phyloP scores from a whole-genome alignment of 352 stramenopile species.

The Phytophthora quininea region DNA sequence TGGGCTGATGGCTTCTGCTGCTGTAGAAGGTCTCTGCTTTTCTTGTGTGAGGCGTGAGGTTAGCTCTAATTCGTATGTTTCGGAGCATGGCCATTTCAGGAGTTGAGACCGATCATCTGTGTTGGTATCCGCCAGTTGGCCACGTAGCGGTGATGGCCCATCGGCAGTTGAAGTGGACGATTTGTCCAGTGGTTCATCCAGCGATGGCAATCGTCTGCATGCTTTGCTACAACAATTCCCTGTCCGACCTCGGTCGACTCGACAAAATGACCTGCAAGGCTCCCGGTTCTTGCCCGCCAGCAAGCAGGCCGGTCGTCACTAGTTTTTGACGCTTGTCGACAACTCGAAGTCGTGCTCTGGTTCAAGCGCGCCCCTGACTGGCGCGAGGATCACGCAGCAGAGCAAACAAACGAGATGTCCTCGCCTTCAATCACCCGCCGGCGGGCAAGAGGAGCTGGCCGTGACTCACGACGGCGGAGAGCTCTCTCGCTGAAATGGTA shows the following conservation, averaged over 20 bases:
- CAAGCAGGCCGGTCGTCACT: background rate
- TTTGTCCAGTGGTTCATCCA: too few species aligned
- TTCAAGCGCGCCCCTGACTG: background rate
- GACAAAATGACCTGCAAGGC: background rate
- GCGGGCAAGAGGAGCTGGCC: background rate
- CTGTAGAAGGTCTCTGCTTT: too few species aligned
- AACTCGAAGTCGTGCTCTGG: background rate
- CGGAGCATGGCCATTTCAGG: too few species aligned
- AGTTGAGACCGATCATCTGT: background rate
- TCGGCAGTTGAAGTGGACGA: conserved; percentile 3
- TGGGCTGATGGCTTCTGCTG: background rate
- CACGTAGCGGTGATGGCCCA: conserved; percentile 22
- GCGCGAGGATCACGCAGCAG: conserved; percentile 11
- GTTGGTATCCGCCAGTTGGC: conserved; percentile 12
- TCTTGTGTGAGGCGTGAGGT: too few species aligned
- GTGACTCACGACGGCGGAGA: conserved; percentile 1
- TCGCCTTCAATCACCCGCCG: conserved; percentile 15
- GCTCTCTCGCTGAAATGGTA: conserved; percentile 3
- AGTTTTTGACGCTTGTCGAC: background rate
- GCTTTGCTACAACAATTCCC: background rate
- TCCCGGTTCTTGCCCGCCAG: too few species aligned
- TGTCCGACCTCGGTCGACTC: background rate
- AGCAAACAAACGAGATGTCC: conserved; percentile 32
- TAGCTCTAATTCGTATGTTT: too few species aligned
- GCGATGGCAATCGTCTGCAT: background rate